Evolutionary conservation across 805 yeast species (phyloP), one percentile per base, ranked within the genome.

Genomic region (Hanseniaspora thailandica): DNA sequence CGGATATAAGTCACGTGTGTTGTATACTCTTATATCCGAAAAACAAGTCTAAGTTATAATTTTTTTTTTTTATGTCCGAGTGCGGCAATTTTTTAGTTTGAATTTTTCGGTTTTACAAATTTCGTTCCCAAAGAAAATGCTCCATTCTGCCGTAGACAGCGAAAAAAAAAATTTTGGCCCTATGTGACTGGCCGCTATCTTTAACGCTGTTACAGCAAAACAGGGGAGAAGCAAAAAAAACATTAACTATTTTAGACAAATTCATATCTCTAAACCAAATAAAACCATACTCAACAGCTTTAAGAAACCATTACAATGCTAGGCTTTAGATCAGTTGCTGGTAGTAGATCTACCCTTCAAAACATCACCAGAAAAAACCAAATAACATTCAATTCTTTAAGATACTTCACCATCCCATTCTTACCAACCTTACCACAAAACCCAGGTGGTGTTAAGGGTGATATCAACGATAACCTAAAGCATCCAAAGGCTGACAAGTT

Each of bases 401-500:
- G 54, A 50, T 23, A 13, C 36, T 62, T 71, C 52, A 71, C 72
- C 25, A 72, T 73, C 51, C 67, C 75, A 66, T 70, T 77, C 67
- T 60, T 78, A 69, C 80, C 79, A 59, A 72, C 76, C 45, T 77
- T 80, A 56, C 82, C 82, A 55, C 94, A 86, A 69, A 90, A 94
- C 34, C 86, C 97, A 43, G 97, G 97, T 36, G 75, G 84, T 66
- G 82, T 90, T 55, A 82, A 82, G 45, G 97, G 97, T n/a, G 80
- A 89, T 6, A 95, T 89, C 47, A 93, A 90, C 68, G 97, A 93
- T 57, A 88, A 97, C 15, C 84, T 75, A 62, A 69, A 71, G 33
- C 71, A 78, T 15, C 97, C 97, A 38, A 67, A 73, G 39, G 66
- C 81, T 5, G 73, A 77, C 62, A 77, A 74, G 58, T 63, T 73